Conservation (phyloP, 805 yeast species). For the Kazachstania bromeliacearum region DNA sequence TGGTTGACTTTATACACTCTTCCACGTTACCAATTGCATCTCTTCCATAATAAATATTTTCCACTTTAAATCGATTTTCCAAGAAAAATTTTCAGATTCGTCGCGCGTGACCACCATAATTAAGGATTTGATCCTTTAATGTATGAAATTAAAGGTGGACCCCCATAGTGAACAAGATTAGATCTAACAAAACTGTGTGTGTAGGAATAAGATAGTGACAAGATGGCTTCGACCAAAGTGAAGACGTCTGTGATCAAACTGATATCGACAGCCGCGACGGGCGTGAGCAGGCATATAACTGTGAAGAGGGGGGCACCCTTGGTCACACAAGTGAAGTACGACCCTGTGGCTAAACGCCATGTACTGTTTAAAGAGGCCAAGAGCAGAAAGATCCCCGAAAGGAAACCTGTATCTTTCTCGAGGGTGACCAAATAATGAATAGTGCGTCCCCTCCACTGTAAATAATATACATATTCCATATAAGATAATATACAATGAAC, state of each 20-base stretch:
- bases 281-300: conserved; percentile 69
- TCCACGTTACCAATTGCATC: too few relatives aligned
- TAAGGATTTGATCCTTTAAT: too few relatives aligned
- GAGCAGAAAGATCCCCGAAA: conserved; percentile 67
- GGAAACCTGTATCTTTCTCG: conserved; percentile 40
- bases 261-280: conserved; percentile 84
- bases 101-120: neutral
- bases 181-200: too few relatives aligned
- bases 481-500: neutral
- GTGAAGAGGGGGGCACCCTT: conserved; percentile 75
- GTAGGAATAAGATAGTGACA: too few relatives aligned
- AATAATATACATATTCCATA: neutral
- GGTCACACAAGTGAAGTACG: conserved; percentile 76
- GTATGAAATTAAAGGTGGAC: too few relatives aligned
- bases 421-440: conserved; percentile 22
- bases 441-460: neutral
- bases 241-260: conserved; percentile 77
- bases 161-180: too few relatives aligned
- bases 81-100: neutral
- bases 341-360: conserved; percentile 82
- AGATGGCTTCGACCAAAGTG: conserved; percentile 49
- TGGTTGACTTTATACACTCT: neutral
- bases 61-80: neutral
- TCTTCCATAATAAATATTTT: neutral
- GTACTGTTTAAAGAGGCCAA: conserved; percentile 83